Conservation (phyloP, 1,139 yeast genomes). For the Pichia sp. region DNA sequence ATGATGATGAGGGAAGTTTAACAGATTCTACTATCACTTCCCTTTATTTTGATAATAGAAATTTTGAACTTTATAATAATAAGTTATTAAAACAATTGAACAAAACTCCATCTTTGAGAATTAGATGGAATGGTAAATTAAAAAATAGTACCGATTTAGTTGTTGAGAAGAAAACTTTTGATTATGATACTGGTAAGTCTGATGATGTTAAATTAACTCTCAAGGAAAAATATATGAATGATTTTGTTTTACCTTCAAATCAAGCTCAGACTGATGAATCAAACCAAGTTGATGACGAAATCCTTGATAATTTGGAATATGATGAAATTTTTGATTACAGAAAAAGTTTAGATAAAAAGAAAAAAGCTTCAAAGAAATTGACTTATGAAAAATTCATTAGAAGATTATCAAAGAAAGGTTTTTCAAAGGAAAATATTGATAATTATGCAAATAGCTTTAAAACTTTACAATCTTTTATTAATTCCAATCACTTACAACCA, state of each 20-base stretch:
- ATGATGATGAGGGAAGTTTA: slow-evolving; percentile 32
- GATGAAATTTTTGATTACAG: slow-evolving; percentile 15
- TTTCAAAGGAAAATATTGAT: slow-evolving; percentile 44
- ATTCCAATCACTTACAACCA: slow-evolving; percentile 69
- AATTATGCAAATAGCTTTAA: slow-evolving; percentile 49
- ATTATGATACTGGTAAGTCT: slow-evolving; percentile 51
- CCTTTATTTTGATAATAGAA: slow-evolving; percentile 77
- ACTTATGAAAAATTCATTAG: slow-evolving; percentile 32
- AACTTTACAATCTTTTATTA: slow-evolving; percentile 58
- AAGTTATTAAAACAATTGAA: slow-evolving; percentile 68
- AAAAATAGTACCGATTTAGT: slow-evolving; percentile 69
- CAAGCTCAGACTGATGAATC: slow-evolving; percentile 1
- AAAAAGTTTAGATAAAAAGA: slow-evolving; percentile 6
- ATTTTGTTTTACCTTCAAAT: slow-evolving; percentile 37
- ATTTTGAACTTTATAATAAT: slow-evolving; percentile 80
- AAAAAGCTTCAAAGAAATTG: slow-evolving; percentile 19
- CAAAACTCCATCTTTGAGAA: slow-evolving; percentile 69
- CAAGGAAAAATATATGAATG: slow-evolving; percentile 74
- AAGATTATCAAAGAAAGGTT: slow-evolving; percentile 53
- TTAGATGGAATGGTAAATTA: slow-evolving; percentile 88
- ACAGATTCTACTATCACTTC: slow-evolving; percentile 82
- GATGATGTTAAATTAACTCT: slow-evolving; percentile 53
- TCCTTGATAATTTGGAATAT: slow-evolving; percentile 10
- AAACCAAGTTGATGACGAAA: background rate
- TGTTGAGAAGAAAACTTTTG: slow-evolving; percentile 69